These are phyloP conservation scores for Pilatotrama ljubarskyi DNA, from an alignment of 768 basidiomycete genomes.

Conservation along the genomic window DNA sequence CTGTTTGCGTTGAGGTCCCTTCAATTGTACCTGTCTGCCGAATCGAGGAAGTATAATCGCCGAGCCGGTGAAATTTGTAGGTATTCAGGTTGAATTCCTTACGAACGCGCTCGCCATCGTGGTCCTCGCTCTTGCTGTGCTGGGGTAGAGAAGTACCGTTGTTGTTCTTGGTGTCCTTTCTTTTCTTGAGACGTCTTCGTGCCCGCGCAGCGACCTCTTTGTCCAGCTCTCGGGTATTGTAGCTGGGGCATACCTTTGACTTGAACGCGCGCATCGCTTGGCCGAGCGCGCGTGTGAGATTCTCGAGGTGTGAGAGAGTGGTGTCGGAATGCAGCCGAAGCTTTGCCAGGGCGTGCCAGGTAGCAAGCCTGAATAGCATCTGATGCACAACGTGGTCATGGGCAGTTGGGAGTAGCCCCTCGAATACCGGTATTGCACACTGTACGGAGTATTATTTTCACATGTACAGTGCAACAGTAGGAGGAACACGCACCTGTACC, in stretches of 20 bases:
- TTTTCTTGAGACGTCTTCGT: too few species aligned
- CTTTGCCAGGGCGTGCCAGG: conserved; percentile 43
- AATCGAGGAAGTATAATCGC: conserved; percentile 15
- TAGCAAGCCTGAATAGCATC: conserved; percentile 34
- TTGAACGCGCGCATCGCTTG: conserved; percentile 35
- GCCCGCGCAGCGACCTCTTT: too few species aligned
- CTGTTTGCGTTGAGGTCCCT: conserved; percentile 12
- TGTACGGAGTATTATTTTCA: too few species aligned
- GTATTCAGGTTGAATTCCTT: conserved; percentile 24
- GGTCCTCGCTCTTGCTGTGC: neutral
- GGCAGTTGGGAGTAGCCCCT: conserved; percentile 16
- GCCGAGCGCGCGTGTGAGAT: conserved; percentile 32
- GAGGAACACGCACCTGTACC: too few species aligned
- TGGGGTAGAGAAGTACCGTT: neutral
- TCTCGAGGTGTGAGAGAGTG: conserved; percentile 31
- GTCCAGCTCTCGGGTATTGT: too few species aligned
- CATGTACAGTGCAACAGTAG: too few species aligned
- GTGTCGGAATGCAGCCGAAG: conserved; percentile 40
- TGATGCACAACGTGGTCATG: conserved; percentile 30
- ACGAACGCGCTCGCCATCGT: neutral
- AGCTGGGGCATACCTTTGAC: conserved; percentile 26
- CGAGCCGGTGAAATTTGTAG: conserved; percentile 31
- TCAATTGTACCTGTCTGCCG: conserved; percentile 10
- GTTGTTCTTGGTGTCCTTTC: neutral
- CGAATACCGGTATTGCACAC: too few species aligned